phyloP scores from a whole-genome alignment of 495 filamentous ascomycete species.

The Chaetomium fimeti region DNA sequence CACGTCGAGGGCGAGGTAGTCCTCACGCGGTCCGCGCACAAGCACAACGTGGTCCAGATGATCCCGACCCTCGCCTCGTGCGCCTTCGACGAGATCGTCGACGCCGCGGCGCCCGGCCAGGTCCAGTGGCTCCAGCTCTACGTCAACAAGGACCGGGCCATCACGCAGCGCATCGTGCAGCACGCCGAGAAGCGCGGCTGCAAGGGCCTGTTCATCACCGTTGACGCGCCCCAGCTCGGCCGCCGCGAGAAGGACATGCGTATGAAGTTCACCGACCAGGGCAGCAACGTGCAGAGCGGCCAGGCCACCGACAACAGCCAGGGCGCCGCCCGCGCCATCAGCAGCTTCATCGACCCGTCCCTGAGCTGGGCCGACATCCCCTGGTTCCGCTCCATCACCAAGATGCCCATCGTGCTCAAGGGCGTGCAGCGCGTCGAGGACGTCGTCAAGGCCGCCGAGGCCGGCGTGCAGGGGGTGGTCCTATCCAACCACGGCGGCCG shows the following conservation, averaged over 20 bases:
- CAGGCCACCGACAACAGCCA: slow-evolving; percentile 80
- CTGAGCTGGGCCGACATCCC: slow-evolving; percentile 93
- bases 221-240: slow-evolving; percentile 94
- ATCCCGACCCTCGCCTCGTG: slow-evolving; percentile 98
- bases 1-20: slow-evolving; percentile 87
- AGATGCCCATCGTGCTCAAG: slow-evolving; percentile 96
- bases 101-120: slow-evolving; percentile 75
- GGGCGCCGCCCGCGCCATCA: slow-evolving; percentile 87
- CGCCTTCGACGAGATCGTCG: slow-evolving; percentile 94
- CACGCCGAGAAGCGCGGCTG: slow-evolving; percentile 91
- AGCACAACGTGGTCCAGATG: slow-evolving; percentile 91
- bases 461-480: slow-evolving; percentile 86
- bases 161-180: slow-evolving; percentile 85
- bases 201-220: slow-evolving; percentile 96
- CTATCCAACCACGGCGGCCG: slow-evolving; percentile 96
- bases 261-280: slow-evolving; percentile 81
- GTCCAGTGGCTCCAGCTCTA: slow-evolving; percentile 98
- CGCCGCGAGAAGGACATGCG: slow-evolving; percentile 96
- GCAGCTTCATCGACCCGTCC: slow-evolving; percentile 88
- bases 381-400: slow-evolving; percentile 89
- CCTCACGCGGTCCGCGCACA: slow-evolving; percentile 77
- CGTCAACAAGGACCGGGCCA: slow-evolving; percentile 92
- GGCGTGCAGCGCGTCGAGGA: slow-evolving; percentile 96
- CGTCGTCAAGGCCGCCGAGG: slow-evolving; percentile 79
- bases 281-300: slow-evolving; percentile 74